A percentile compares a stretch with the other conserved stretches of the same genome.
phyloP scores from a whole-genome alignment of 1,284 basidiomycete species.

The Rhodotorula mucilaginosa region DNA sequence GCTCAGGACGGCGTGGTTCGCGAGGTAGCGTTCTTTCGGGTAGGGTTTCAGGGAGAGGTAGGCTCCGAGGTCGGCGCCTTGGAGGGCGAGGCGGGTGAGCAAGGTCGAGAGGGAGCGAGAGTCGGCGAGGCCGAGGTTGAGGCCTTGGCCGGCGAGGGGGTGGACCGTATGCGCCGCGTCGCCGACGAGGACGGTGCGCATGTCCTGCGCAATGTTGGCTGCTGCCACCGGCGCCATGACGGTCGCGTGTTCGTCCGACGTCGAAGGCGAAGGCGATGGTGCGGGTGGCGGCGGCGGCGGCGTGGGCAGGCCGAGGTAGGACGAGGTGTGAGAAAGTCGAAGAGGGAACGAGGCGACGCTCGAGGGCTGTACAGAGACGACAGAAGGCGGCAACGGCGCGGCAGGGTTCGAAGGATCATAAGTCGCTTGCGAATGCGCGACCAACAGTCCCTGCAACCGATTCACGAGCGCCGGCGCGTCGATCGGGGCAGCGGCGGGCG shows the following conservation, averaged over 20 bases:
- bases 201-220: slow-evolving; percentile 52
- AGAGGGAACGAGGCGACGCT: slow-evolving; percentile 88
- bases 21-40: slow-evolving; percentile 72
- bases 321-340: slow-evolving; percentile 79
- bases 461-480: not conserved
- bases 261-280: too few relatives aligned
- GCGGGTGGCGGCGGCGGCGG: not conserved
- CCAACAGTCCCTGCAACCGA: slow-evolving; percentile 4
- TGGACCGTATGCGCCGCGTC: slow-evolving; percentile 96
- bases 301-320: slow-evolving; percentile 70
- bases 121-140: slow-evolving; percentile 69
- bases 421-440: slow-evolving; percentile 7
- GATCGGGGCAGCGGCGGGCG: slow-evolving; percentile 4
- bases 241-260: not conserved
- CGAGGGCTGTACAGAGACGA: slow-evolving; percentile 68
- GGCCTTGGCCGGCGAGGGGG: slow-evolving; percentile 94
- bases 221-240: not conserved
- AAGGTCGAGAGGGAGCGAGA: not conserved
- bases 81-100: not conserved
- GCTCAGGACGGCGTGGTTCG: slow-evolving; percentile 79
- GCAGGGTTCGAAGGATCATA: slow-evolving; percentile 56
- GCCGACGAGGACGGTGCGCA: slow-evolving; percentile 81
- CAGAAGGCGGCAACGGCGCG: slow-evolving; percentile 69
- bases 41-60: slow-evolving; percentile 73
- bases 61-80: slow-evolving; percentile 58